Evolutionary conservation across 2,329 filamentous ascomycete genomes (phyloP).

Genomic region (Fonsecaea monophora): DNA sequence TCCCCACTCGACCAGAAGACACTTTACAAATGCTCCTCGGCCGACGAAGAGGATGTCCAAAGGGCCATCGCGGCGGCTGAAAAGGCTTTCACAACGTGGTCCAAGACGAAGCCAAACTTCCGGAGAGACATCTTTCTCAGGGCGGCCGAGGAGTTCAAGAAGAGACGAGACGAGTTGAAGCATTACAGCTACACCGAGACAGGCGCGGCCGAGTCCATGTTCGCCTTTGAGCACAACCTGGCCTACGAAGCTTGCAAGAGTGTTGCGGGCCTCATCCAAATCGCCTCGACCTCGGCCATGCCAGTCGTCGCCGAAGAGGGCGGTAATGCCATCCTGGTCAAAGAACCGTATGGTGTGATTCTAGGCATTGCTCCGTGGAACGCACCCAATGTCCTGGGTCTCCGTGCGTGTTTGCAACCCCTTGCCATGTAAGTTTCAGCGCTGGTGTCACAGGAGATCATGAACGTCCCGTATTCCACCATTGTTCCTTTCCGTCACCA

Average conservation of each 20-base stretch:
- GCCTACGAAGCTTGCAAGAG: conserved; percentile 33
- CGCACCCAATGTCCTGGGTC: conserved; percentile 59
- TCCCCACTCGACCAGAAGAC: conserved; percentile 62
- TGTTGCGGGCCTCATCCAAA: conserved; percentile 33
- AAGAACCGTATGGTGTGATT: conserved; percentile 80
- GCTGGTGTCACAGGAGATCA: neutral
- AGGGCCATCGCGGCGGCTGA: conserved; percentile 67
- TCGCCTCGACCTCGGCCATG: conserved; percentile 52
- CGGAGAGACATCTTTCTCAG: conserved; percentile 74
- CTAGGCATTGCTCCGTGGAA: conserved; percentile 82
- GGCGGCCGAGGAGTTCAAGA: conserved; percentile 68
- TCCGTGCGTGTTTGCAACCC: conserved; percentile 63
- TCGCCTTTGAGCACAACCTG: conserved; percentile 41
- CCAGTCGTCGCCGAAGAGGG: conserved; percentile 58
- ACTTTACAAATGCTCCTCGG: conserved; percentile 63
- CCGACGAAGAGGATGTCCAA: conserved; percentile 61
- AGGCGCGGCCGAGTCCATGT: conserved; percentile 53
- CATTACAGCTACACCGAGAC: conserved; percentile 67
- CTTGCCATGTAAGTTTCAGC: conserved; percentile 55
- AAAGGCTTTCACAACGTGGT: conserved; percentile 74
- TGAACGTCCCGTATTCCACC: neutral
- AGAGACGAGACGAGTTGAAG: conserved; percentile 65
- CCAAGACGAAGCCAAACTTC: conserved; percentile 63
- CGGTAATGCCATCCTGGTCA: conserved; percentile 68
- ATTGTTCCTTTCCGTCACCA: neutral